phyloP scores from a whole-genome alignment of 495 filamentous ascomycete genomes.

The Penicillium pancosmium region DNA sequence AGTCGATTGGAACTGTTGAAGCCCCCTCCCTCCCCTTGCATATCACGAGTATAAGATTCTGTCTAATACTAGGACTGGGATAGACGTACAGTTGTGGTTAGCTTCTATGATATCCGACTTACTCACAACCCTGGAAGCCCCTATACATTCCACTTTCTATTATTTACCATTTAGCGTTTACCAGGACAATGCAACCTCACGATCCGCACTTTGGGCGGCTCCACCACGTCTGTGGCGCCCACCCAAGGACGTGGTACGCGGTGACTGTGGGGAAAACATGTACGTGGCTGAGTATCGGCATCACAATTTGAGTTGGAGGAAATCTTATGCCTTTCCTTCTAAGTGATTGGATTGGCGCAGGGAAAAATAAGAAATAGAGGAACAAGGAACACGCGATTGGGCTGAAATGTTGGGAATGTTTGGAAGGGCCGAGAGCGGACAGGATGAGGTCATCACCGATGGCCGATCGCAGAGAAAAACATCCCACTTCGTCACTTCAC shows the following conservation, averaged over 20 bases:
- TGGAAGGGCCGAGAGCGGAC: not conserved
- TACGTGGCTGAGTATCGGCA: conserved; percentile 2
- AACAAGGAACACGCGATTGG: not conserved
- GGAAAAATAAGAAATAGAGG: not conserved
- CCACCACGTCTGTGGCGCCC: conserved; percentile 2
- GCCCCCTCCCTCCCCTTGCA: no score
- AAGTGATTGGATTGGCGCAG: not conserved
- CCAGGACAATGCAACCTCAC: not conserved
- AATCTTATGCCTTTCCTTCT: not conserved
- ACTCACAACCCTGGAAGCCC: no score
- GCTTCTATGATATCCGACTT: no score
- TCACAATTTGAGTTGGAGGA: not conserved
- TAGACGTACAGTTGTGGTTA: no score
- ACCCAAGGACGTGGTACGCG: conserved; percentile 1
- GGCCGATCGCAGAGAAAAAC: not conserved
- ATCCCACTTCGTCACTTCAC: not conserved
- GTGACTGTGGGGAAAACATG: not conserved
- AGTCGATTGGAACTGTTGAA: no score
- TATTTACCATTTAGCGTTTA: no score
- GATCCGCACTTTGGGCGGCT: not conserved
- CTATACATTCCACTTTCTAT: no score
- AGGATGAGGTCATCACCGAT: not conserved
- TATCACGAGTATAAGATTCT: no score
- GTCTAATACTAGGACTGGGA: no score
- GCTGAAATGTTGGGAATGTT: not conserved